These are phyloP conservation scores for Cucurbita moschata DNA, from an alignment of 306 rosid species.

Conservation along the genomic window DNA sequence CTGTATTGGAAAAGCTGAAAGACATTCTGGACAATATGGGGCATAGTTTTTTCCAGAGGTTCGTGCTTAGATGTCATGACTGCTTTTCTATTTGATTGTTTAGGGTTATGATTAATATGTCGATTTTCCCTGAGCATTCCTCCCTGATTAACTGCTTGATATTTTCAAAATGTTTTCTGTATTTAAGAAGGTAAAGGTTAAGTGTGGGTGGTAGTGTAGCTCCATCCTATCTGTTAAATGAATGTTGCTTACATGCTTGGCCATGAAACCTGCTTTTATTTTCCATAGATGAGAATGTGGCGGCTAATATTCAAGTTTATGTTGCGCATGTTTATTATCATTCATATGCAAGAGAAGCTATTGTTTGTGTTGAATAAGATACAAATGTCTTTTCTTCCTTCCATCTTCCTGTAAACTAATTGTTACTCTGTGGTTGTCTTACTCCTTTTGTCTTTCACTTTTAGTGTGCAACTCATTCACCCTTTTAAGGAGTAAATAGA, in stretches of 20 bases:
- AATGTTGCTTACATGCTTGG: neutral
- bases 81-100: neutral
- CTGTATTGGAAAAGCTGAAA: slow-evolving; percentile 91
- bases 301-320: neutral
- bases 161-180: neutral
- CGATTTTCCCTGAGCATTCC: neutral
- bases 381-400: neutral
- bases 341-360: neutral
- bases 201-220: neutral
- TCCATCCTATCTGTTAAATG: neutral
- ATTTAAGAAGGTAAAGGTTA: neutral
- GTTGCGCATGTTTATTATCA: neutral
- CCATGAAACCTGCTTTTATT: neutral
- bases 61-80: slow-evolving; percentile 11
- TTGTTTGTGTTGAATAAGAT: neutral
- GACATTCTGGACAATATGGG: slow-evolving; percentile 81
- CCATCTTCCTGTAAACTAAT: neutral
- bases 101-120: slow-evolving; percentile 11
- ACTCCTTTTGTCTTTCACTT: neutral
- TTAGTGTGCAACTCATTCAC: neutral
- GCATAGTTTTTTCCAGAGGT: slow-evolving; percentile 75
- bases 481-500: neutral
- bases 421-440: neutral
- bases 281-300: neutral
- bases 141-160: neutral